Percentiles rank a stretch among this genome's conserved stretches.
Conservation (phyloP, 139 green algal species). For the Astrephomene gubernaculifera region DNA sequence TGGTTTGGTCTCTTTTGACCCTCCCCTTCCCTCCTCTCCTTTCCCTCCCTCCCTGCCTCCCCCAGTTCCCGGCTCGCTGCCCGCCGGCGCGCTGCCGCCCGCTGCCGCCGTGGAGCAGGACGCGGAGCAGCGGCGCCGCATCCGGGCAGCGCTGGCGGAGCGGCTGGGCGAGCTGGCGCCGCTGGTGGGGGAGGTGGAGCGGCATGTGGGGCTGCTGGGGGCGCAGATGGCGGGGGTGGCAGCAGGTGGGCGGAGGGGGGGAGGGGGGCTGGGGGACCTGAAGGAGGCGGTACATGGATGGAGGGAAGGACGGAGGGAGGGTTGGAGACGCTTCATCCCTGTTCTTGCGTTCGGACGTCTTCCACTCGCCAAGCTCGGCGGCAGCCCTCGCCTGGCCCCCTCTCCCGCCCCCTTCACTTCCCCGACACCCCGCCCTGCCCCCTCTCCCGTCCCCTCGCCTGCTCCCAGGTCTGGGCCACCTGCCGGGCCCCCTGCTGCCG, state of each 20-base stretch:
- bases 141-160: conserved; percentile 17
- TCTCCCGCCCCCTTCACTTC: background rate
- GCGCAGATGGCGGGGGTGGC: conserved; percentile 6
- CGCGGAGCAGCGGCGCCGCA: conserved; percentile 40
- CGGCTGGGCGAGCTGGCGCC: conserved; percentile 41
- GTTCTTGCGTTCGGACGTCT: no score
- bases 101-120: conserved; percentile 31
- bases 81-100: background rate
- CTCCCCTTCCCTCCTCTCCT: background rate
- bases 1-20: background rate
- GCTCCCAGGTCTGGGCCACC: conserved; percentile 7
- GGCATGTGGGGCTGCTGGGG: conserved; percentile 40
- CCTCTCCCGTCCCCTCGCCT: no score
- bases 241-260: background rate
- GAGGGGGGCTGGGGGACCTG: no score
- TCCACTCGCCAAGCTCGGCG: no score
- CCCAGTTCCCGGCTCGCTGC: background rate
- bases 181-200: conserved; percentile 58
- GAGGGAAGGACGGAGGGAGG: no score
- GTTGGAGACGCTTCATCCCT: no score
- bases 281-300: no score
- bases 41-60: background rate
- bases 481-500: background rate
- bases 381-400: no score
- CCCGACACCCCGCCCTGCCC: background rate